A percentile compares a stretch with the other conserved stretches of the same genome.
These are phyloP conservation scores for Rostrohypoxylon terebratum DNA, from an alignment of 495 filamentous ascomycete genomes.

Conservation along the genomic window DNA sequence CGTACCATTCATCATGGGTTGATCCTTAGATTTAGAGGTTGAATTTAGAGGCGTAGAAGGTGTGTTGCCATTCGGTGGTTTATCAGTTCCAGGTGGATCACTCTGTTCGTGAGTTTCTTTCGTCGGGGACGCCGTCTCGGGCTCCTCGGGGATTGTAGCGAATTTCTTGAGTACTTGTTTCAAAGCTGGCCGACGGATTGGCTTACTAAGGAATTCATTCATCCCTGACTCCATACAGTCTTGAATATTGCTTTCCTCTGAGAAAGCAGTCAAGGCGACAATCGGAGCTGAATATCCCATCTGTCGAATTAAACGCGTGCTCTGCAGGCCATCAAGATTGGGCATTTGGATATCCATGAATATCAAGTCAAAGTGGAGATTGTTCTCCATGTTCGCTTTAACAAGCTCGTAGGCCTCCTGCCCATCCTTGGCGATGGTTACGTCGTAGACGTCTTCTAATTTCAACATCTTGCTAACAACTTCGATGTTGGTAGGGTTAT, in stretches of 20 bases:
- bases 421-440: constrained; percentile 85
- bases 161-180: constrained; percentile 84
- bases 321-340: constrained; percentile 88
- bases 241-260: constrained; percentile 89
- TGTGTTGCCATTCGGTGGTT: constrained; percentile 25
- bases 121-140: constrained; percentile 54
- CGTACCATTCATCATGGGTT: constrained; percentile 24
- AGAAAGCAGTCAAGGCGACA: constrained; percentile 89
- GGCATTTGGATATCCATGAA: constrained; percentile 99
- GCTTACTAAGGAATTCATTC: constrained; percentile 81
- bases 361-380: constrained; percentile 80
- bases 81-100: background rate
- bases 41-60: background rate
- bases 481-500: constrained; percentile 95
- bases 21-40: constrained; percentile 12
- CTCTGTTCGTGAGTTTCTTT: constrained; percentile 50
- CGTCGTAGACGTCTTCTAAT: constrained; percentile 71
- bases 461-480: constrained; percentile 76
- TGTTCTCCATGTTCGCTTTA: constrained; percentile 79
- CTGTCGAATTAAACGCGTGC: constrained; percentile 85
- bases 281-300: constrained; percentile 91
- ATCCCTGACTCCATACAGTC: constrained; percentile 83
- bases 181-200: constrained; percentile 82
- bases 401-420: constrained; percentile 90
- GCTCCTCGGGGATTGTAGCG: constrained; percentile 67